phyloP scores from a whole-genome alignment of 1,284 basidiomycete species.

The Ganoderma lingzhi region DNA sequence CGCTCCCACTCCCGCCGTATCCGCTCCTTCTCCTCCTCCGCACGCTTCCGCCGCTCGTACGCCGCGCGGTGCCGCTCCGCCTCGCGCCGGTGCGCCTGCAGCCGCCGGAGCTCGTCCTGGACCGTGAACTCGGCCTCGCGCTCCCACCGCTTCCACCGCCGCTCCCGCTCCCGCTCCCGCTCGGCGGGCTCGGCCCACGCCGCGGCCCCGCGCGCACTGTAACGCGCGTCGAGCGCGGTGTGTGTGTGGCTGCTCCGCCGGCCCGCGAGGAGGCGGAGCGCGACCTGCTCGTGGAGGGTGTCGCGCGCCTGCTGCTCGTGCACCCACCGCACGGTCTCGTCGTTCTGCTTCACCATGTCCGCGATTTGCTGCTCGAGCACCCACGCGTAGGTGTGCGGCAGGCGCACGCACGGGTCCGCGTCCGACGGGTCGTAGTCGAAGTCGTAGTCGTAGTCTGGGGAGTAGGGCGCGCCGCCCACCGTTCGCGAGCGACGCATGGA shows the following conservation, averaged over 20 bases:
- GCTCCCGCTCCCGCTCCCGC: conserved; percentile 49
- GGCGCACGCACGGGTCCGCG: conserved; percentile 45
- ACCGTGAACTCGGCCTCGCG: conserved; percentile 45
- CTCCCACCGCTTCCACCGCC: conserved; percentile 45
- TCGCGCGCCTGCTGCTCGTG: conserved; percentile 53
- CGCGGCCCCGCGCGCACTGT: conserved; percentile 19
- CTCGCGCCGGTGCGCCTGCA: conserved; percentile 41
- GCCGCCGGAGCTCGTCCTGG: conserved; percentile 42
- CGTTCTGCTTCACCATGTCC: conserved; percentile 51
- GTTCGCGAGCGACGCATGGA: conserved; percentile 27
- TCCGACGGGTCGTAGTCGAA: conserved; percentile 24
- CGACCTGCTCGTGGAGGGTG: conserved; percentile 32
- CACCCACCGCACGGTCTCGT: conserved; percentile 69
- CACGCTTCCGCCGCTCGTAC: conserved; percentile 43
- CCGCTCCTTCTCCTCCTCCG: conserved; percentile 37
- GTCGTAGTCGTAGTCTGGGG: conserved; percentile 19
- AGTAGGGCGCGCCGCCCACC: conserved; percentile 22
- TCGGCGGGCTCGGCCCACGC: conserved; percentile 55
- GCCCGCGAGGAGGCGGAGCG: conserved; percentile 27
- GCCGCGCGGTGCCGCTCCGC: conserved; percentile 45
- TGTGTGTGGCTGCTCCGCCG: too few species aligned
- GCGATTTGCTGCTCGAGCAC: conserved; percentile 59
- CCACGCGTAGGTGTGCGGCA: conserved; percentile 61
- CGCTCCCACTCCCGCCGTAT: conserved; percentile 43
- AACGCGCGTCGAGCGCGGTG: conserved; percentile 37